Evolutionary conservation across 2,329 filamentous ascomycete species (phyloP).

Genomic region (Fonsecaea pugnacius): DNA sequence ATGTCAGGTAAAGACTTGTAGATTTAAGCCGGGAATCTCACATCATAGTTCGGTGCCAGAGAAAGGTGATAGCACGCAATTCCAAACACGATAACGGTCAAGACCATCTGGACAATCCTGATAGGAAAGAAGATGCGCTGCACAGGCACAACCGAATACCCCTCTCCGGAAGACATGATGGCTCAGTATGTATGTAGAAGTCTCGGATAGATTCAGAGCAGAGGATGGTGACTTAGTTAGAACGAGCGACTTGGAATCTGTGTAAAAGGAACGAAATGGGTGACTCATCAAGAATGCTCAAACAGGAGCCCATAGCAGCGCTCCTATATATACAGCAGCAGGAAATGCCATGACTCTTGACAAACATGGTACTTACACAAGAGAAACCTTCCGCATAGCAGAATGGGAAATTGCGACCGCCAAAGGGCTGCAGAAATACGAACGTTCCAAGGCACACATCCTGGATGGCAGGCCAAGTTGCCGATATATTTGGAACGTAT

Average conservation of each 20-base stretch:
- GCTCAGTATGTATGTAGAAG: neutral
- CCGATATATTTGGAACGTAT: neutral
- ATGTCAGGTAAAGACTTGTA: neutral
- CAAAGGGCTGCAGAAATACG: conserved; percentile 5
- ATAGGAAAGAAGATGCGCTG: neutral
- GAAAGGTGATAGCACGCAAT: conserved; percentile 3
- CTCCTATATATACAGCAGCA: neutral
- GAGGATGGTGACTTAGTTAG: neutral
- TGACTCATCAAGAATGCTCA: neutral
- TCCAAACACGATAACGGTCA: neutral
- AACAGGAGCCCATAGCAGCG: neutral
- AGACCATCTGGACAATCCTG: conserved; percentile 1
- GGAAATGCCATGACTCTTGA: neutral
- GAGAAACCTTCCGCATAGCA: neutral
- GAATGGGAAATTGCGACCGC: conserved; percentile 1
- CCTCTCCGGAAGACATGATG: neutral
- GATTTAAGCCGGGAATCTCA: neutral
- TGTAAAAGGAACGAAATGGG: neutral
- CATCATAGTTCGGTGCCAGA: neutral
- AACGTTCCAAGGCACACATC: neutral
- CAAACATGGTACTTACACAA: neutral
- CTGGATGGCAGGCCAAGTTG: neutral
- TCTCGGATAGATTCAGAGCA: neutral
- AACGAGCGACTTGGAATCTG: neutral
- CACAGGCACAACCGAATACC: neutral